These are phyloP conservation scores for Stephania yunnanensis DNA, from an alignment of 164 flowering plant species.

Conservation along the genomic window DNA sequence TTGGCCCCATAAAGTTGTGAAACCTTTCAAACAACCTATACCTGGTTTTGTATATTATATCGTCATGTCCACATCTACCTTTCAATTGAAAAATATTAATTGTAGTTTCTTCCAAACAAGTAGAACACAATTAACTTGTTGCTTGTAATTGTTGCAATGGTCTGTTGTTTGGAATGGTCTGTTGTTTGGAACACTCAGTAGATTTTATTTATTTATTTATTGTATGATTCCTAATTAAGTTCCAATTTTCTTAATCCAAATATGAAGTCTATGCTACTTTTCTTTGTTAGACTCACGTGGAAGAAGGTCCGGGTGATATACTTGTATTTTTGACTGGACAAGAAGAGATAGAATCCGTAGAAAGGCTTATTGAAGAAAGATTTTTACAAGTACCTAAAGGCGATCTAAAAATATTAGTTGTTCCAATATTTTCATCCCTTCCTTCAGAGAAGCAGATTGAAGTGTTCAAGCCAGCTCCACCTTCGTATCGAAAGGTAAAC, in stretches of 20 bases:
- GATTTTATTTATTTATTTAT: not conserved
- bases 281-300: slow-evolving; percentile 65
- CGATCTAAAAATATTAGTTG: slow-evolving; percentile 38
- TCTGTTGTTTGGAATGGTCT: not conserved
- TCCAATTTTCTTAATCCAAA: not conserved
- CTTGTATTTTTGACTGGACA: slow-evolving; percentile 95
- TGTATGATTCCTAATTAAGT: not conserved
- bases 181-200: not conserved
- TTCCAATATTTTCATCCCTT: slow-evolving; percentile 86
- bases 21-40: no score
- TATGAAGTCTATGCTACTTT: not conserved
- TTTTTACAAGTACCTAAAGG: slow-evolving; percentile 52
- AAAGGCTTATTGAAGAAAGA: slow-evolving; percentile 56
- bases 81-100: no score
- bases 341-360: slow-evolving; percentile 95
- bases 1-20: no score
- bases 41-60: no score
- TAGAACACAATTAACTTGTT: no score
- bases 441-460: slow-evolving; percentile 89
- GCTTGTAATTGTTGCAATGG: not conserved
- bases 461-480: slow-evolving; percentile 68
- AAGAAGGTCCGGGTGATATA: slow-evolving; percentile 85
- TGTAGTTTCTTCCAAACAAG: no score
- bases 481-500: slow-evolving; percentile 80
- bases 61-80: no score